A percentile compares a stretch with the other conserved stretches of the same genome.
Evolutionary conservation across 768 basidiomycete genomes (phyloP).

Genomic region (Sporobolomyces roseus): DNA sequence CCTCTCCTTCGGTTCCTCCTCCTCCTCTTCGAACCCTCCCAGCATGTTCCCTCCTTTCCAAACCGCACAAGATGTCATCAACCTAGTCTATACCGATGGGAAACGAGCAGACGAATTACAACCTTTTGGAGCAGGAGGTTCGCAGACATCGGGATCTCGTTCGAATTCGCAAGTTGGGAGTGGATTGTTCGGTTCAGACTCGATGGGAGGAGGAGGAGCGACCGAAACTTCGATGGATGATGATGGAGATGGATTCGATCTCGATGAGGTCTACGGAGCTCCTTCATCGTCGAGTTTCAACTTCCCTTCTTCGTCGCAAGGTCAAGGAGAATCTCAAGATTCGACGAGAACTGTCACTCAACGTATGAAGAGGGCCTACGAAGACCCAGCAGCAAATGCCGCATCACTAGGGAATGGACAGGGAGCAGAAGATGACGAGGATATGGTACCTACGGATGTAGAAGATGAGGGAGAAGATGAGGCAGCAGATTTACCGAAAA

Average conservation of each 20-base stretch:
- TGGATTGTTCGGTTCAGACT: neutral
- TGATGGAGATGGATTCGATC: conserved; percentile 33
- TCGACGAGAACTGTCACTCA: conserved; percentile 8
- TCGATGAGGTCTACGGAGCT: conserved; percentile 29
- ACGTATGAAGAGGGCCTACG: conserved; percentile 18
- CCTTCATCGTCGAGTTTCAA: neutral
- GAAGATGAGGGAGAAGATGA: conserved; percentile 30
- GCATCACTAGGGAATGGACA: neutral
- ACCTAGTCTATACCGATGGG: conserved; percentile 14
- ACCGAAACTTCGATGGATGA: neutral
- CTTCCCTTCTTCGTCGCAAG: neutral
- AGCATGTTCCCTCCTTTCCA: conserved; percentile 8
- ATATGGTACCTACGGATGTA: conserved; percentile 35
- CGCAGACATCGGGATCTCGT: too few relatives aligned
- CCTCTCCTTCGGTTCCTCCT: conserved; percentile 11
- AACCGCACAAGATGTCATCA: conserved; percentile 9
- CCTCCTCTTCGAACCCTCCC: neutral
- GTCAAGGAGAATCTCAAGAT: conserved; percentile 10
- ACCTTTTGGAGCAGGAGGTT: conserved; percentile 12
- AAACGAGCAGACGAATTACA: conserved; percentile 16
- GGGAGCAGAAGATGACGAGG: conserved; percentile 22
- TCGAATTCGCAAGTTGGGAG: conserved; percentile 6
- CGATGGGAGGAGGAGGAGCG: neutral
- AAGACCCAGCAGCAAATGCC: neutral
- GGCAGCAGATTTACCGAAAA: neutral